These are phyloP conservation scores for Astrothelium macrocarpum DNA, from an alignment of 495 filamentous ascomycete genomes.

Conservation along the genomic window DNA sequence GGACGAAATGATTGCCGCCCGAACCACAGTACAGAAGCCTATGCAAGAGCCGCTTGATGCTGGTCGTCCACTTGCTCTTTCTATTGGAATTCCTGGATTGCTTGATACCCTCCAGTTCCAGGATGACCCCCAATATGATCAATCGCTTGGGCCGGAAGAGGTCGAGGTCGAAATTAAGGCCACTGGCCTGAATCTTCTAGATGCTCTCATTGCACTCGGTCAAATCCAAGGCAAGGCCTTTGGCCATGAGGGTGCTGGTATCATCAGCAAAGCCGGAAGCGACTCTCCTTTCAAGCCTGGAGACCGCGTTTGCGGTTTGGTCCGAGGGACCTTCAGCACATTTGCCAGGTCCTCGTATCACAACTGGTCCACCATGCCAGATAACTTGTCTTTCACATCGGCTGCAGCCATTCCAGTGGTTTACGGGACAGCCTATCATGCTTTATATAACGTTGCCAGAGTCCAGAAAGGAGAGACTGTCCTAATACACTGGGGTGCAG, in stretches of 20 bases:
- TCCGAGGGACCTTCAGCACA: background rate
- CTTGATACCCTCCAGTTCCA: conserved; percentile 5
- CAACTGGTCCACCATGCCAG: conserved; percentile 9
- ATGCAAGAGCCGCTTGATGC: conserved; percentile 1
- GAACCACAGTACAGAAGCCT: background rate
- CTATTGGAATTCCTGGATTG: background rate
- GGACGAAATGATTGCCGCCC: background rate
- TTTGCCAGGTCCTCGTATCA: background rate
- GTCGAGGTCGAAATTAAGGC: conserved; percentile 10
- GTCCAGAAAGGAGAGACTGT: conserved; percentile 33
- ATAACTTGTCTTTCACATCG: conserved; percentile 25
- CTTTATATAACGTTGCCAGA: conserved; percentile 30
- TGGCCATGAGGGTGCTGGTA: background rate
- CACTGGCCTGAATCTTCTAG: conserved; percentile 1
- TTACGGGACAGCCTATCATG: conserved; percentile 34
- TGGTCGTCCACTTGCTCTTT: conserved; percentile 4
- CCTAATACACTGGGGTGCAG: conserved; percentile 43
- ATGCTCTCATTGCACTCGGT: conserved; percentile 1
- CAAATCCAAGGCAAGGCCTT: background rate
- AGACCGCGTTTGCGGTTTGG: background rate
- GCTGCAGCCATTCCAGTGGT: conserved; percentile 38
- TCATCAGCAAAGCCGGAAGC: background rate
- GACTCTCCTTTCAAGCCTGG: no score
- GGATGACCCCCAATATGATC: conserved; percentile 4
- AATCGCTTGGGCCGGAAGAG: background rate